These are phyloP conservation scores for Naganishia antarctica DNA, from an alignment of 768 basidiomycete species.

Conservation along the genomic window DNA sequence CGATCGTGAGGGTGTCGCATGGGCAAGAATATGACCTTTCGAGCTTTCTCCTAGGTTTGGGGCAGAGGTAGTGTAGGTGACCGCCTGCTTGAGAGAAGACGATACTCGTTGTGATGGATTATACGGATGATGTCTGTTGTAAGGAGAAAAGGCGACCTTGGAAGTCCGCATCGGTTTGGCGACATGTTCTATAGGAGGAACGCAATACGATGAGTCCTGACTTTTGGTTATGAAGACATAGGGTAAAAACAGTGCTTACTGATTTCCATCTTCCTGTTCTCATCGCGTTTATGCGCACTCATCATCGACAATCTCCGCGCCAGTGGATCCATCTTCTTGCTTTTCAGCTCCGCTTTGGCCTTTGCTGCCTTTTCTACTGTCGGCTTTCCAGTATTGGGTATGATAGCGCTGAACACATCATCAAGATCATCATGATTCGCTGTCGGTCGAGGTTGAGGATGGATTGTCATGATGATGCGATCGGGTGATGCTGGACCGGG, in stretches of 20 bases:
- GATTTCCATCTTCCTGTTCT: neutral
- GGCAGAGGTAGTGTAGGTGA: neutral
- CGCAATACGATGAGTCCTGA: too few relatives aligned
- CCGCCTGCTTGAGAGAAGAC: slow-evolving; percentile 5
- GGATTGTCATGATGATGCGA: slow-evolving; percentile 1
- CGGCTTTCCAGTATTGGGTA: neutral
- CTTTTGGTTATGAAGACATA: too few relatives aligned
- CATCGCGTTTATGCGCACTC: slow-evolving; percentile 4
- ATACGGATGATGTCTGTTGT: slow-evolving; percentile 19
- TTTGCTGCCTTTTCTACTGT: neutral
- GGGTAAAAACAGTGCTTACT: neutral
- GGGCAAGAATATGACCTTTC: neutral
- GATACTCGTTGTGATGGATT: slow-evolving; percentile 8
- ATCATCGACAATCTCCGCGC: slow-evolving; percentile 1
- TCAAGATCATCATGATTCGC: slow-evolving; percentile 3
- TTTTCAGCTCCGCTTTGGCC: neutral
- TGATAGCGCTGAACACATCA: slow-evolving; percentile 17
- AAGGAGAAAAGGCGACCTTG: slow-evolving; percentile 10
- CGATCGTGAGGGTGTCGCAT: neutral
- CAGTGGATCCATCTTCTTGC: slow-evolving; percentile 11
- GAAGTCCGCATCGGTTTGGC: neutral
- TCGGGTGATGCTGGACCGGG: too few relatives aligned
- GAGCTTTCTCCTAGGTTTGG: neutral
- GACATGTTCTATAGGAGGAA: neutral
- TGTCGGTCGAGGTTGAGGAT: neutral